Percentiles rank a stretch among this genome's conserved stretches.
These are phyloP conservation scores for Parathielavia hyrcaniae DNA, from an alignment of 495 filamentous ascomycete genomes.

Conservation along the genomic window DNA sequence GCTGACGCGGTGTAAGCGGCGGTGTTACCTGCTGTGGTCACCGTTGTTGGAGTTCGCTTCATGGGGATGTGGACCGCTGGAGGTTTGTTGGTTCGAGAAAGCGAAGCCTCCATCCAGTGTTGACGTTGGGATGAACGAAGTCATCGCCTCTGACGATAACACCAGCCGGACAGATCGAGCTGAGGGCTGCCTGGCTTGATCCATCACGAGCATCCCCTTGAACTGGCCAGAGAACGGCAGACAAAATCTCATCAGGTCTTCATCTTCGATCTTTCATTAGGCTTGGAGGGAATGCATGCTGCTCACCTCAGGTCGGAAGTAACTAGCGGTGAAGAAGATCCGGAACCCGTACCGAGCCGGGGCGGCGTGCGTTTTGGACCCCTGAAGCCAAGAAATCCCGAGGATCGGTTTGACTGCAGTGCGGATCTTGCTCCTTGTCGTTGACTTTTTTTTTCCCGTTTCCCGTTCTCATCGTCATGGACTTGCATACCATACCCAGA, in stretches of 20 bases:
- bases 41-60: neutral
- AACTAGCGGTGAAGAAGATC: conserved; percentile 22
- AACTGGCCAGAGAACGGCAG: too few species aligned
- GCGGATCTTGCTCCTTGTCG: conserved; percentile 3
- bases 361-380: conserved; percentile 15
- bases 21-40: neutral
- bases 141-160: neutral
- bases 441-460: neutral
- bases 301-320: neutral
- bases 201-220: too few species aligned
- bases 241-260: too few species aligned
- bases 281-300: too few species aligned
- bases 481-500: too few species aligned
- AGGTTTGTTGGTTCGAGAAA: neutral
- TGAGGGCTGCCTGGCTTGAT: too few species aligned
- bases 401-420: conserved; percentile 12
- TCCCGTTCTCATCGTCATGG: neutral
- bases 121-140: neutral
- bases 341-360: conserved; percentile 2
- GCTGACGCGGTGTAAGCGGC: conserved; percentile 11
- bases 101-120: neutral
- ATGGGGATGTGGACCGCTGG: neutral
- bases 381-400: conserved; percentile 20
- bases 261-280: too few species aligned
- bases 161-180: too few species aligned